A percentile compares a stretch with the other conserved stretches of the same genome.
Conservation (phyloP, 2,329 filamentous ascomycete species). For the Colletotrichum scovillei region DNA sequence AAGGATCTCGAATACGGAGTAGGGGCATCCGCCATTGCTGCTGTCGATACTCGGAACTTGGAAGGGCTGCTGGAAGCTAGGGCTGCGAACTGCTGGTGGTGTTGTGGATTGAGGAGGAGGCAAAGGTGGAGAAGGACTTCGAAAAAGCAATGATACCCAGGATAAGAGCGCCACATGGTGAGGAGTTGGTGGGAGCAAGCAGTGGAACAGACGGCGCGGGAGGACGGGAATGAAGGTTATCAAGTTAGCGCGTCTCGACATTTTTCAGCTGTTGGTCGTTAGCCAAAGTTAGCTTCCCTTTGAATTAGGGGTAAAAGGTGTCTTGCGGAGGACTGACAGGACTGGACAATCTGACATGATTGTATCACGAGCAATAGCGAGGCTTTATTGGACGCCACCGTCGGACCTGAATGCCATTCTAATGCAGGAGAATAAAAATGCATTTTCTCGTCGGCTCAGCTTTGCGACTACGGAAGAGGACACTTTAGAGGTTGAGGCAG, state of each 20-base stretch:
- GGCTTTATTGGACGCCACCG: not conserved
- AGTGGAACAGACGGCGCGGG: not conserved
- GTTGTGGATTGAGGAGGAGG: not conserved
- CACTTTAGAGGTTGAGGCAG: not conserved
- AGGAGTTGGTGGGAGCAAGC: no score
- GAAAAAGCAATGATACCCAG: conserved; percentile 5
- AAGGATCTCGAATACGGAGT: not conserved
- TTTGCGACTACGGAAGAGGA: not conserved
- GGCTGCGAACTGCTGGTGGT: not conserved
- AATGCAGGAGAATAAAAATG: not conserved
- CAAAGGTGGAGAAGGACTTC: not conserved
- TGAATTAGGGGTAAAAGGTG: not conserved
- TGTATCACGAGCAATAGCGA: not conserved
- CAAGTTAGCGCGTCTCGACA: not conserved
- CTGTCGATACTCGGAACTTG: not conserved
- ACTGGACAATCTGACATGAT: not conserved
- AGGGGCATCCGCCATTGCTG: not conserved
- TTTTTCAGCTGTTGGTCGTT: not conserved
- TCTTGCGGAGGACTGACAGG: not conserved
- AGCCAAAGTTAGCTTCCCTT: not conserved
- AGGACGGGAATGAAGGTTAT: not conserved
- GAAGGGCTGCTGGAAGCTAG: no score
- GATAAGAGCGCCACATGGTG: not conserved
- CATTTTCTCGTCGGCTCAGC: not conserved
- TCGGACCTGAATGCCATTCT: not conserved